Base-by-base conservation (phyloP, 1,284 basidiomycete species). In the Ganoderma resinaceum region DNA sequence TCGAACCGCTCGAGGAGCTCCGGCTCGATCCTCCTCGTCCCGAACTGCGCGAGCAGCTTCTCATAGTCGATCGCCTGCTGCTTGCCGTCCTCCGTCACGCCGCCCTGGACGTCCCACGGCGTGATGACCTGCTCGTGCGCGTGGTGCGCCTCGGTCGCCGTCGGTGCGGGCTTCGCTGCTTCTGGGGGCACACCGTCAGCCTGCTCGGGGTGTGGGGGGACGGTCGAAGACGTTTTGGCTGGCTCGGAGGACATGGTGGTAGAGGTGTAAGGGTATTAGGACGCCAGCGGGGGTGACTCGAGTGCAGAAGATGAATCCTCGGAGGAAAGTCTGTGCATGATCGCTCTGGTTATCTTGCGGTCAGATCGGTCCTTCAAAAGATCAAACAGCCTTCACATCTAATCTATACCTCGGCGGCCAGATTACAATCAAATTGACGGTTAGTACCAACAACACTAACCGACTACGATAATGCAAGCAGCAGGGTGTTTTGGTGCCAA, bases 71-170 rank as follows among this genome's bases (percentile, higher is more conserved):
- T 96, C 40, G 91, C 95, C 61, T 91, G 87, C 77, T 95, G 94
- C 78, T 95, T 92, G 65, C 98, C 98, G 76, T 99, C 95, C 20
- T 82, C 85, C 18, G 95, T 91, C 14, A 97, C 93, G 59, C 92
- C 94, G 58, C 97, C 98, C 76, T 98, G 93, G 7, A 99, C 98
- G 74, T 99, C 96, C 94, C 98, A 99, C 26, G 98, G 98, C 0
- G 97, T 99, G 62, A 99, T 92, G 68, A 95, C 88, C 80, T 99
- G 97, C 58, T 91, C 95, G 66, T 86, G 84, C 0, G 76, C 72
- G 58, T 91, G 94, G 66, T 86, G 84, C 0, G 76, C 72, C 6
- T 72, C 60, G 3, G 76, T 73, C 46, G 57, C 42, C 20, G 78
- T 73, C 29, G 23, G 14, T 12, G 75, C 79, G 31, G 83, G 81